Evolutionary conservation across 1,139 yeast genomes (phyloP).

Genomic region (Hyphopichia buzzinii): DNA sequence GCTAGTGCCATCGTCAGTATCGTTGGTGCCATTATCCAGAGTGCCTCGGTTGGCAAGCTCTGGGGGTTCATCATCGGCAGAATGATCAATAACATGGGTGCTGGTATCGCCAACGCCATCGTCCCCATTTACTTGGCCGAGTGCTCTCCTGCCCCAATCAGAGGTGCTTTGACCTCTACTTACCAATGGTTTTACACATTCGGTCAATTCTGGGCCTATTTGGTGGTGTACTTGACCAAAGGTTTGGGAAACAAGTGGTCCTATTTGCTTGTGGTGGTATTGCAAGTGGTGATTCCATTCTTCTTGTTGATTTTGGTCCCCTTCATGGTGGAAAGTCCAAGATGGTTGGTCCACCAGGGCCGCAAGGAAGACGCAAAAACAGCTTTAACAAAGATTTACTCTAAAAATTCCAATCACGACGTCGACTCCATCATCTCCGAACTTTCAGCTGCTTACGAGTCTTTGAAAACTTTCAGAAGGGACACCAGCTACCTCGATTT

Average conservation of each 20-base stretch:
- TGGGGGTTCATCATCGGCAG: slow-evolving; percentile 5
- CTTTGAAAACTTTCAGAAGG: slow-evolving; percentile 2
- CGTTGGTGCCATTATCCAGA: slow-evolving; percentile 1
- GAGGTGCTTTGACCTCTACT: slow-evolving; percentile 8
- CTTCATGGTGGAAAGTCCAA: slow-evolving; percentile 20
- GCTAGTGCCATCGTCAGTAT: slow-evolving; percentile 1
- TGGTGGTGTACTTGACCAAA: slow-evolving; percentile 6
- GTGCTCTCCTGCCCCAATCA: slow-evolving; percentile 16
- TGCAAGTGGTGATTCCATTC: slow-evolving; percentile 14
- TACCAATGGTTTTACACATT: slow-evolving; percentile 9
- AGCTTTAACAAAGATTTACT: slow-evolving; percentile 10
- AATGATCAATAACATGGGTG: slow-evolving; percentile 6
- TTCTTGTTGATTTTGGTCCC: slow-evolving; percentile 9
- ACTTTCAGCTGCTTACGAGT: slow-evolving; percentile 1
- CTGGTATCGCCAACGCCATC: slow-evolving; percentile 14
- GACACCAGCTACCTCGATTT: slow-evolving; percentile 6
- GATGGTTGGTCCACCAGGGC: slow-evolving; percentile 19
- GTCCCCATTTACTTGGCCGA: slow-evolving; percentile 25
- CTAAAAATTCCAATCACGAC: neutral
- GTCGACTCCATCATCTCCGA: neutral
- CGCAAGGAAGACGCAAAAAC: slow-evolving; percentile 20
- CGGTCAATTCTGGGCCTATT: slow-evolving; percentile 11
- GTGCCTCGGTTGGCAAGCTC: slow-evolving; percentile 1
- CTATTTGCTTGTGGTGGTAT: slow-evolving; percentile 11
- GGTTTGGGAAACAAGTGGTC: slow-evolving; percentile 6